Percentiles rank a stretch among this genome's conserved stretches.
Conservation (phyloP, 2,329 filamentous ascomycete species). For the Dactylellina cionopaga region DNA sequence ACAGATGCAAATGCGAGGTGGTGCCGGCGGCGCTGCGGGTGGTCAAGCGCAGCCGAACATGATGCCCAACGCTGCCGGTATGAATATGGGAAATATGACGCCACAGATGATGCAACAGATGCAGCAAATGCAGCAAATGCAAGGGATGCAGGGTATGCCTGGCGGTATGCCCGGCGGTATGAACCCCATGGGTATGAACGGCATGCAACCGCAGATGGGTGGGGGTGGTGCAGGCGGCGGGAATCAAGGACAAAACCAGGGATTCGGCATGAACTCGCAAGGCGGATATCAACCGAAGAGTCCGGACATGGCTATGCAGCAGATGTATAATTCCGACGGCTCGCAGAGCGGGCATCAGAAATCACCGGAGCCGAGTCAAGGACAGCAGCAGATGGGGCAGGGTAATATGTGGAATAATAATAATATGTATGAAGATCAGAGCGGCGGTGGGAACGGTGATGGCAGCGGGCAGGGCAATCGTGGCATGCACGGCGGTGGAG, state of each 20-base stretch:
- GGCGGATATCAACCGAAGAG: slow-evolving; percentile 59
- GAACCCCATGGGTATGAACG: slow-evolving; percentile 62
- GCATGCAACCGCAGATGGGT: slow-evolving; percentile 57
- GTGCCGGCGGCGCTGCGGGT: slow-evolving; percentile 60
- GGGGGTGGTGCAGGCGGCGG: slow-evolving; percentile 61
- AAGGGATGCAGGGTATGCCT: slow-evolving; percentile 68
- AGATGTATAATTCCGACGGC: slow-evolving; percentile 57
- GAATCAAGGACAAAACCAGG: slow-evolving; percentile 63
- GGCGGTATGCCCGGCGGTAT: slow-evolving; percentile 57
- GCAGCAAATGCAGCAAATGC: slow-evolving; percentile 79
- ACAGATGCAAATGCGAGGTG: slow-evolving; percentile 71
- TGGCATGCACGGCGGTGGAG: slow-evolving; percentile 60
- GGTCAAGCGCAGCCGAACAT: slow-evolving; percentile 72
- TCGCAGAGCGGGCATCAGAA: slow-evolving; percentile 57
- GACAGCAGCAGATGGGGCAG: slow-evolving; percentile 53
- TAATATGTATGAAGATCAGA: slow-evolving; percentile 51
- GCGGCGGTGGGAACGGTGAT: slow-evolving; percentile 31
- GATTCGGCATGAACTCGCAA: slow-evolving; percentile 64
- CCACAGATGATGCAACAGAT: slow-evolving; percentile 60
- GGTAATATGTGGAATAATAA: slow-evolving; percentile 54
- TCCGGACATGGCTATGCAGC: slow-evolving; percentile 60
- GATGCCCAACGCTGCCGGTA: slow-evolving; percentile 61
- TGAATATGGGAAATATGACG: slow-evolving; percentile 38
- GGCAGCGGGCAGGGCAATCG: slow-evolving; percentile 58
- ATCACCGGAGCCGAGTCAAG: slow-evolving; percentile 21